Percentiles rank a stretch among this genome's conserved stretches.
These are phyloP conservation scores for Dictyostelium brefeldianum DNA, from an alignment of 78 protist species.

Conservation along the genomic window DNA sequence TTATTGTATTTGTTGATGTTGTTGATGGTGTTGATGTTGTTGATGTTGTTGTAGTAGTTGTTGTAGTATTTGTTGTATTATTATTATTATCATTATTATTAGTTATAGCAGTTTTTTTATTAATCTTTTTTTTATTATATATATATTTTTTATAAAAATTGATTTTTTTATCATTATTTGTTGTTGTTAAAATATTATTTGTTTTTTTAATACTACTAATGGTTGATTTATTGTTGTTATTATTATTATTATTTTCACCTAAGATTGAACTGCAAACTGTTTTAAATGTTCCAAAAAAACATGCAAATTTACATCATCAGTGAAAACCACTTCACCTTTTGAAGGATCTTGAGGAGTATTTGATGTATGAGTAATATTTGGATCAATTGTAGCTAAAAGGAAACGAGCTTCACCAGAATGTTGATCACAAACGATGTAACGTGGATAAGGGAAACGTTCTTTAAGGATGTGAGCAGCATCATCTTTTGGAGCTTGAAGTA, in stretches of 20 bases:
- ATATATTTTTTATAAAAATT: conserved; percentile 28
- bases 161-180: not conserved
- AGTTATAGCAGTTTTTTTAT: not conserved
- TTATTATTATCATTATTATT: not conserved
- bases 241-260: conserved; percentile 14
- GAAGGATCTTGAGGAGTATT: conserved; percentile 41
- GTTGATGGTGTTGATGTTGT: not conserved
- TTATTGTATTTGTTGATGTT: not conserved
- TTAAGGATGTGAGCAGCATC: conserved; percentile 84
- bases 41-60: not conserved
- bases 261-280: conserved; percentile 85
- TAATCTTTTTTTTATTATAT: not conserved
- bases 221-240: not conserved
- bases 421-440: conserved; percentile 93
- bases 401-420: conserved; percentile 93
- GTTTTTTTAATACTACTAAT: not conserved
- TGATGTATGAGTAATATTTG: conserved; percentile 90
- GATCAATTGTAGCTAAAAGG: conserved; percentile 94
- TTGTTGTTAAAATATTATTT: too few species aligned
- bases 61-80: not conserved
- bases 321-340: conserved; percentile 80
- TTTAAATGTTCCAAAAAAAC: conserved; percentile 90
- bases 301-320: conserved; percentile 92
- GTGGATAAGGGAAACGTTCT: conserved; percentile 90
- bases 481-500: conserved; percentile 90